Conservation (phyloP, 1,139 yeast species). For the Scheffersomyces parashehatae region DNA sequence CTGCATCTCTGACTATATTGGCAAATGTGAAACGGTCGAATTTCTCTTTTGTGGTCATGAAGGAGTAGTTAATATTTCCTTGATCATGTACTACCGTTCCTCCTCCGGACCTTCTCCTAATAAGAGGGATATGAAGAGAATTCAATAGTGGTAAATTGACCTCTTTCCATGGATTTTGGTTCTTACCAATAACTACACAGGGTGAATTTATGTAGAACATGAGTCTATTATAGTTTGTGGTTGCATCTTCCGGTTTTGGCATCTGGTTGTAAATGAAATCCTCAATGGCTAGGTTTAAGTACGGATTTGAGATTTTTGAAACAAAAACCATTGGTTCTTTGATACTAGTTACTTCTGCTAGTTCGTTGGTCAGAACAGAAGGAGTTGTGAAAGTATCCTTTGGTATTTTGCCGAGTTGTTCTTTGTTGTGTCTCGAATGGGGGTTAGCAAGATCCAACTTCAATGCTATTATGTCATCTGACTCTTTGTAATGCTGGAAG, state of each 20-base stretch:
- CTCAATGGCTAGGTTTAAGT: constrained; percentile 77
- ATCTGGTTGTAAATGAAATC: constrained; percentile 69
- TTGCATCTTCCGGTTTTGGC: constrained; percentile 39
- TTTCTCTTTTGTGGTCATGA: constrained; percentile 65
- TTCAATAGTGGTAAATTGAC: constrained; percentile 63
- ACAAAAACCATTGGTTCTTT: constrained; percentile 40
- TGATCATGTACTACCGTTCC: constrained; percentile 95
- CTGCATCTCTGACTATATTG: constrained; percentile 47
- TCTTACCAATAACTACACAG: constrained; percentile 93
- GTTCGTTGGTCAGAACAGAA: background rate
- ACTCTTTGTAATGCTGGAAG: constrained; percentile 40
- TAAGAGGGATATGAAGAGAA: constrained; percentile 58
- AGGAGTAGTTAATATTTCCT: constrained; percentile 90
- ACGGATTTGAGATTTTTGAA: constrained; percentile 61
- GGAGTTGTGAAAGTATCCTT: background rate
- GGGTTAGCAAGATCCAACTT: constrained; percentile 4
- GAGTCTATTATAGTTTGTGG: constrained; percentile 48
- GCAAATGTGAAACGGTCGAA: constrained; percentile 71
- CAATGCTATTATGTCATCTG: constrained; percentile 25
- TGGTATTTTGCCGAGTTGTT: background rate
- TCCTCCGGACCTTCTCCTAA: constrained; percentile 88
- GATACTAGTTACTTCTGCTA: constrained; percentile 15
- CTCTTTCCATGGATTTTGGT: constrained; percentile 94
- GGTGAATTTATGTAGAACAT: constrained; percentile 76
- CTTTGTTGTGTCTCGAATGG: background rate